Evolutionary conservation across 805 yeast species (phyloP), one percentile per base, ranked within the genome.

Genomic region (Saturnispora quitensis): DNA sequence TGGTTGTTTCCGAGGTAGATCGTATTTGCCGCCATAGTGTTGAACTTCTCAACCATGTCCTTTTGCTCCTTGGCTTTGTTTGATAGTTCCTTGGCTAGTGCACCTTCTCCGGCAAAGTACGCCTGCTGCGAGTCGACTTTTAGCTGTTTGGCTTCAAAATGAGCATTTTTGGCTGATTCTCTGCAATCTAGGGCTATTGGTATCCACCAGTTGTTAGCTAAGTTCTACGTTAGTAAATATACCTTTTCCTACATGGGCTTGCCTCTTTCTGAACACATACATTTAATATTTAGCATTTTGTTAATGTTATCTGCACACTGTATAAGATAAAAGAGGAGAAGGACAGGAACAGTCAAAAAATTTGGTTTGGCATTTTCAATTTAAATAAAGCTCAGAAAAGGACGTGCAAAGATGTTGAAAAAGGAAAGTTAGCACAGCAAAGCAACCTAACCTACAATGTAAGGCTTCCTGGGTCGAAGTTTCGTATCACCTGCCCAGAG

Each of bases 1-100:
- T 87, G 78, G 62, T 91, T 91, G 66, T 91, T 91, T 56, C 85
- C 90, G 40, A 82, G 72, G 65, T 90, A 91, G 1, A 87, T 96
- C 62, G 83, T 89, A 64, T 82, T 88, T 1, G 97, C 97, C 3
- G 98, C 99, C 65, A 82, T 80, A 17, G 73, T 70, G 67, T 90
- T 90, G 64, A 74, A 80, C 40, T 72, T 64, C 40, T 89, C 95
- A 27, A 89, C 91, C 56, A 81, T 68, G 0, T 62, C 67, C 28
- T 71, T 72, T 53, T 79, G 80, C 54, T 73, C 65, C 62, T 87
- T 84, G 33, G 91, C 83, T 62, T 82, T 69, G 40, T 78, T 80
- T 48, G 95, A 84, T 53, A 86, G 72, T 54, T 80, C 79, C 59
- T 85, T 83, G 1, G 98, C 98, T 57, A 68, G 69, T 9, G 73